Evolutionary conservation across 345 rosid species (phyloP).

Genomic region (Conringia planisiliqua): DNA sequence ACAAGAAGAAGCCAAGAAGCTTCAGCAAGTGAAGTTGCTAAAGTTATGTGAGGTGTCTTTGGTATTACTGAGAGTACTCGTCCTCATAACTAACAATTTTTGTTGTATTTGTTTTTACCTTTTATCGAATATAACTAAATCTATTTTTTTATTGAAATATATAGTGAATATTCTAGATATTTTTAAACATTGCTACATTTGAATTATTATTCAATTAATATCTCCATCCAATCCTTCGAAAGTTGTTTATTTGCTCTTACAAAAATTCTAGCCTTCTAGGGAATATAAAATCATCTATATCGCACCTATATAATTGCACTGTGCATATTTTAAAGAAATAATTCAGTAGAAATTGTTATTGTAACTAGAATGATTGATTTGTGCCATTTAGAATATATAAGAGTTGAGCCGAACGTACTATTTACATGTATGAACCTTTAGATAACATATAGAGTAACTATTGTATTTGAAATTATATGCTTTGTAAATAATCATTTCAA

Average conservation of each 20-base stretch:
- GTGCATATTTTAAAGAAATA: not conserved
- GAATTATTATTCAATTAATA: not conserved
- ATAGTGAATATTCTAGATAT: not conserved
- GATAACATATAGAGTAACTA: not conserved
- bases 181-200: not conserved
- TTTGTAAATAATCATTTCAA: no score
- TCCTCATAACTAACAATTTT: conserved; percentile 35
- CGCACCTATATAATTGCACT: not conserved
- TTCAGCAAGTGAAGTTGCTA: conserved; percentile 67
- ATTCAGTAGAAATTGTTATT: not conserved
- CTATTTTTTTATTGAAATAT: not conserved
- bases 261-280: not conserved
- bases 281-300: not conserved
- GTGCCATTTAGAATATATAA: not conserved
- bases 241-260: not conserved
- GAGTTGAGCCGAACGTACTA: not conserved
- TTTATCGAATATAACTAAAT: not conserved
- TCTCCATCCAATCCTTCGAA: not conserved
- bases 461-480: not conserved
- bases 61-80: conserved; percentile 40
- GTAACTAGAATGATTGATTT: not conserved
- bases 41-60: conserved; percentile 46
- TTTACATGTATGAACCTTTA: not conserved
- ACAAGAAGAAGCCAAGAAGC: conserved; percentile 49
- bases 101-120: not conserved